Conservation (phyloP, 371 early-diverging fungal genomes). For the Rhizopus microsporus region DNA sequence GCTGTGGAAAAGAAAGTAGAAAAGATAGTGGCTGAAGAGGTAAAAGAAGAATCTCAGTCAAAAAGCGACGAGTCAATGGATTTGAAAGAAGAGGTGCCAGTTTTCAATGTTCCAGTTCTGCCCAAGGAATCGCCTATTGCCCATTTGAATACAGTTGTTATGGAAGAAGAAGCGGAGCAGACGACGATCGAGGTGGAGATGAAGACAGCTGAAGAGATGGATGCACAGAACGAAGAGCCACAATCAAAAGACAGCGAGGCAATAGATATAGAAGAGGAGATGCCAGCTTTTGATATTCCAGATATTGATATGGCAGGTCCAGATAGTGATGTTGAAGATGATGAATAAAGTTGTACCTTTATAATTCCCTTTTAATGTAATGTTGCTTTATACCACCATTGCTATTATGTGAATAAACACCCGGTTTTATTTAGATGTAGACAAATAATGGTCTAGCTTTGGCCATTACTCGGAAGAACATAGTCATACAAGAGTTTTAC, state of each 20-base stretch:
- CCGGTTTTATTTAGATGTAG: no score
- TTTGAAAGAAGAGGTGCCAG: no score
- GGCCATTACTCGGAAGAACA: no score
- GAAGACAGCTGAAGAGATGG: background rate
- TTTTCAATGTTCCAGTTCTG: background rate
- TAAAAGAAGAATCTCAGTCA: background rate
- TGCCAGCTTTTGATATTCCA: conserved; percentile 30
- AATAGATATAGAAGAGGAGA: background rate
- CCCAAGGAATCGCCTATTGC: background rate
- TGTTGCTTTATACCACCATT: no score
- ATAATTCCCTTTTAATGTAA: no score
- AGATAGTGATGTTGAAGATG: conserved; percentile 39
- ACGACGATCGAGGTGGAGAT: conserved; percentile 9
- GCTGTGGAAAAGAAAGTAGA: background rate
- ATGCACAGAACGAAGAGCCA: background rate
- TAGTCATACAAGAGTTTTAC: no score
- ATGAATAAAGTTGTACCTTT: conserved; percentile 5
- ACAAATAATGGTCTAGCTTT: no score
- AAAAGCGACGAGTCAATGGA: no score
- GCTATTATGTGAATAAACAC: no score
- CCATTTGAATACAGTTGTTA: background rate
- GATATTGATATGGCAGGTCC: conserved; percentile 48
- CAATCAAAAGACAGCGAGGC: background rate
- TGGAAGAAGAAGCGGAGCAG: conserved; percentile 1
- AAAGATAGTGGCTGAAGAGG: background rate